These are phyloP conservation scores for Macadamia integrifolia DNA, from an alignment of 164 flowering plant genomes.

Conservation along the genomic window DNA sequence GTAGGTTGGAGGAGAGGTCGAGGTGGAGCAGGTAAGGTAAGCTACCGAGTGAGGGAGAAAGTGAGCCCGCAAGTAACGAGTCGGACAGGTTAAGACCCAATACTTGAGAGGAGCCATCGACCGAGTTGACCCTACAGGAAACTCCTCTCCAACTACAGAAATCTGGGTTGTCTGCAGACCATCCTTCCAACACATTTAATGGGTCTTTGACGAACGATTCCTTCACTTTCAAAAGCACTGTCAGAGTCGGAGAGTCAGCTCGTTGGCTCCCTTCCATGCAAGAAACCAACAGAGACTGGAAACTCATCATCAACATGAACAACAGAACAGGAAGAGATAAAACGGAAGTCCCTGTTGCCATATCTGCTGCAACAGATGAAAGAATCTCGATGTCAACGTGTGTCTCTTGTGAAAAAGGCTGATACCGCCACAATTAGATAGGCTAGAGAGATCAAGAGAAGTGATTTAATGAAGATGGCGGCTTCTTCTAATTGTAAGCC, in stretches of 20 bases:
- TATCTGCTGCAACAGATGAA: background rate
- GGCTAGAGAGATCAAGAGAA: background rate
- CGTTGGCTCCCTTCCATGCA: slow-evolving; percentile 10
- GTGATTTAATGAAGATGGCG: background rate
- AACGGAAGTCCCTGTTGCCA: slow-evolving; percentile 2
- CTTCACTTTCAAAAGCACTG: slow-evolving; percentile 56
- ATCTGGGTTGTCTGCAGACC: slow-evolving; percentile 46
- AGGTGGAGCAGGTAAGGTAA: slow-evolving; percentile 56
- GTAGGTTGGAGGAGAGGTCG: slow-evolving; percentile 71
- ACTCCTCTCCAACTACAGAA: slow-evolving; percentile 79
- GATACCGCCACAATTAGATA: background rate
- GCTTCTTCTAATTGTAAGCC: background rate
- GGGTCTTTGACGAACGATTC: slow-evolving; percentile 55
- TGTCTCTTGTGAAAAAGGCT: background rate
- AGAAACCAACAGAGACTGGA: slow-evolving; percentile 14
- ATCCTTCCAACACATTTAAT: slow-evolving; percentile 39
- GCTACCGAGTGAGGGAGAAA: slow-evolving; percentile 58
- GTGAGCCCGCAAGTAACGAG: slow-evolving; percentile 58
- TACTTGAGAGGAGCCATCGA: slow-evolving; percentile 23
- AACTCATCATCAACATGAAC: slow-evolving; percentile 12
- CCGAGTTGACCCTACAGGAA: slow-evolving; percentile 25
- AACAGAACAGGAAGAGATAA: slow-evolving; percentile 6
- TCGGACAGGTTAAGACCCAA: slow-evolving; percentile 66
- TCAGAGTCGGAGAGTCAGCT: slow-evolving; percentile 16
- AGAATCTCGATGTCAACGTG: background rate